Evolutionary conservation across 2,329 filamentous ascomycete genomes (phyloP), one percentile per base, ranked within the genome.

Genomic region (Chrysosporium queenslandicum): DNA sequence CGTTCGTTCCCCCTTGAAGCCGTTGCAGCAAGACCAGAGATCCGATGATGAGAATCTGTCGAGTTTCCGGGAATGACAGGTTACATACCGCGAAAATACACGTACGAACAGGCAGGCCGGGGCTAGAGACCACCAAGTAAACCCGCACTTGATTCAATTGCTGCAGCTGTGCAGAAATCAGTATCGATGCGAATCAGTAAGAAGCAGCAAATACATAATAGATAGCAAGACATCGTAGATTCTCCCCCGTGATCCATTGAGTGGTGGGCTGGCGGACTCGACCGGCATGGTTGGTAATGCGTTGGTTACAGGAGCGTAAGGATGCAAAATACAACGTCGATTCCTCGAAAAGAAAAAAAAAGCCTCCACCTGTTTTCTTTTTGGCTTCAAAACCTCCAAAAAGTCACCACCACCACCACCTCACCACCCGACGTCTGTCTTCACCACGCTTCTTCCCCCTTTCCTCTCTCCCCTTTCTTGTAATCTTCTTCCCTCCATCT

Each of bases 351-450:
- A 40, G 18, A 52, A 48, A 48, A 53, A 53, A 53, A 48, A 42
- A 42, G 42, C 43, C 43, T 48, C 51, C 51, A 48, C 51, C 42
- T 53, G 51, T 47, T 53, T 36, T 45, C 40, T 43, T 53, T 53
- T 45, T 27, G 45, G 16, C 20, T 20, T 43, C 40, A 25, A 18
- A 46, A 32, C 51, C 25, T 43, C 51, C 11, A 39, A 16, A 20
- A 2, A n/a, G n/a, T n/a, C n/a, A n/a, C n/a, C n/a, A n/a, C n/a
- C n/a, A n/a, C n/a, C n/a, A n/a, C n/a, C n/a, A n/a, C n/a, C 42
- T 12, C 34, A 53, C 39, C 39, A 29, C 36, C 14, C 36, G 25
- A 48, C 30, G 16, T 23, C 32, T 40, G 25, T 20, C 27, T 30
- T 30, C 27, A 30, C 36, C 40, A 37, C 49, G n/a, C 46, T 52